Evolutionary conservation across 2,329 filamentous ascomycete species (phyloP).

Genomic region (Incumbomyces delicatus): DNA sequence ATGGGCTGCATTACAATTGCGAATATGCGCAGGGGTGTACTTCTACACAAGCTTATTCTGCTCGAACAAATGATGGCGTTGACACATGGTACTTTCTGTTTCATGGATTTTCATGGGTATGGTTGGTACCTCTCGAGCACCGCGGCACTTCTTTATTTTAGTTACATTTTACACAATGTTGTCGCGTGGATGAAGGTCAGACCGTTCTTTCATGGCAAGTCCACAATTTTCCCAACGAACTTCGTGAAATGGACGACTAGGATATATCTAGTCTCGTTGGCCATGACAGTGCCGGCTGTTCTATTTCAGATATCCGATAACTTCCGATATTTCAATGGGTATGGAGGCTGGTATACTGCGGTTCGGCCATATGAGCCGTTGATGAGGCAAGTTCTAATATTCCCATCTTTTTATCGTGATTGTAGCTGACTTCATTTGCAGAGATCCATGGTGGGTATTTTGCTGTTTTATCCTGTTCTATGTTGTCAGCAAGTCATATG

Average conservation of each 20-base stretch:
- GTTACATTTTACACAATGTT: slow-evolving; percentile 56
- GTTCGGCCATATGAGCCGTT: slow-evolving; percentile 52
- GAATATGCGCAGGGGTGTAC: slow-evolving; percentile 29
- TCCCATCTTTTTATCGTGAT: neutral
- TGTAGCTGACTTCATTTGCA: slow-evolving; percentile 18
- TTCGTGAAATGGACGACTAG: slow-evolving; percentile 18
- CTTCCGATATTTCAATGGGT: slow-evolving; percentile 53
- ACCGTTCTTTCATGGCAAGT: slow-evolving; percentile 45
- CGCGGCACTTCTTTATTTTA: slow-evolving; percentile 52
- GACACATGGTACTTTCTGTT: slow-evolving; percentile 51
- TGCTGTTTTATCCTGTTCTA: slow-evolving; percentile 51
- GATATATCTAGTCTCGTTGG: slow-evolving; percentile 48
- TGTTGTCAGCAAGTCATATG: slow-evolving; percentile 41
- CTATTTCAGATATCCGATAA: slow-evolving; percentile 56
- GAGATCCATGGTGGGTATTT: slow-evolving; percentile 61
- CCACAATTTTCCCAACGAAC: slow-evolving; percentile 33
- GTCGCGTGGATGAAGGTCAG: slow-evolving; percentile 59
- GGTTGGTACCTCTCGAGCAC: slow-evolving; percentile 56
- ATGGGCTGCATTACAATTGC: slow-evolving; percentile 31
- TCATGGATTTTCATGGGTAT: slow-evolving; percentile 45
- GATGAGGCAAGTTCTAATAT: slow-evolving; percentile 37
- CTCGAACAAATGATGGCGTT: slow-evolving; percentile 45
- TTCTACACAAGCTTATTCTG: slow-evolving; percentile 32
- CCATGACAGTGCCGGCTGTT: slow-evolving; percentile 55
- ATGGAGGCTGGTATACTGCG: slow-evolving; percentile 42